phyloP scores from a whole-genome alignment of 148 eudicot species.

The Suaeda aralocaspica region DNA sequence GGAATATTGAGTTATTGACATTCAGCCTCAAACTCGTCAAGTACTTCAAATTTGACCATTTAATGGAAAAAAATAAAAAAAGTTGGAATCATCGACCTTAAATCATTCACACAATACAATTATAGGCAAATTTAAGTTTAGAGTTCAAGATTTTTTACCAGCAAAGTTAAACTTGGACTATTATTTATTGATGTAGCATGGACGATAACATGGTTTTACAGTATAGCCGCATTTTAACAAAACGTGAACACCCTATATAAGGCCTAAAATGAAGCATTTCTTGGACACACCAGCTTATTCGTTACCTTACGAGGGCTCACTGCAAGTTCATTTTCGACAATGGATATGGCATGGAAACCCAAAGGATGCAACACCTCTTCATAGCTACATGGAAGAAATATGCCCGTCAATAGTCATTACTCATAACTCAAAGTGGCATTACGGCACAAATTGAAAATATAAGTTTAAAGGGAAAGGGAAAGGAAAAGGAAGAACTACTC shows the following conservation, averaged over 20 bases:
- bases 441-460: background rate
- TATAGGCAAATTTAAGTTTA: background rate
- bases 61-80: too few species aligned
- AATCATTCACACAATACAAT: too few species aligned
- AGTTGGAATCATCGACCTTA: too few species aligned
- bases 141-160: too few species aligned
- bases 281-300: background rate
- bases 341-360: constrained; percentile 51
- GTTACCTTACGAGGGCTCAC: constrained; percentile 55
- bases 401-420: background rate
- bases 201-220: background rate
- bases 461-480: constrained; percentile 1
- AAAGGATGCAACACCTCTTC: constrained; percentile 58
- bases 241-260: background rate
- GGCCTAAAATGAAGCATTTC: background rate
- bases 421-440: background rate
- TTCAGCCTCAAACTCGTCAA: background rate
- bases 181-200: background rate
- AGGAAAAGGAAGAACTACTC: constrained; percentile 40
- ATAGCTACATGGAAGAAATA: constrained; percentile 41
- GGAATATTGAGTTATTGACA: background rate
- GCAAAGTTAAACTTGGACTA: too few species aligned
- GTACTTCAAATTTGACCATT: too few species aligned
- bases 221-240: background rate
- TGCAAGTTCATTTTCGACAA: constrained; percentile 66